phyloP scores from a whole-genome alignment of 345 rosid genomes.

The Barbarea vulgaris region DNA sequence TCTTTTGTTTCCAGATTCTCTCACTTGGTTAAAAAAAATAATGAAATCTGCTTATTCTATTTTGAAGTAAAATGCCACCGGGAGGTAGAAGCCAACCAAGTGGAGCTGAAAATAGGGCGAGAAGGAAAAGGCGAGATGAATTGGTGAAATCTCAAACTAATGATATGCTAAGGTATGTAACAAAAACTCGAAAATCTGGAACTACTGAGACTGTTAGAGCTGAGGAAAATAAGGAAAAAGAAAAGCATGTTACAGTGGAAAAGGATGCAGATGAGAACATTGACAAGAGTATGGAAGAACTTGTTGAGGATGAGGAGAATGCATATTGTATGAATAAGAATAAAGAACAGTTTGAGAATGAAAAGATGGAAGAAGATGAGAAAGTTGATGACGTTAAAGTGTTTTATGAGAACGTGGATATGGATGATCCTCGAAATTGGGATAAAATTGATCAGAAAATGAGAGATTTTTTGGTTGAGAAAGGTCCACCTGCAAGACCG shows the following conservation, averaged over 20 bases:
- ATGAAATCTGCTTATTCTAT: too few species aligned
- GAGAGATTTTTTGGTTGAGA: slow-evolving; percentile 15
- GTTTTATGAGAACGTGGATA: background rate
- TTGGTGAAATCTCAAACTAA: background rate
- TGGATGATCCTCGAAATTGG: slow-evolving; percentile 3
- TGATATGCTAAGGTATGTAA: slow-evolving; percentile 2
- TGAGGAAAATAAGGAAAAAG: background rate
- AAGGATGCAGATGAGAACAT: too few species aligned
- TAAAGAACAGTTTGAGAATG: background rate
- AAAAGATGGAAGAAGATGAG: too few species aligned
- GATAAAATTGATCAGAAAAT: background rate
- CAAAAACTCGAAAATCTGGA: background rate
- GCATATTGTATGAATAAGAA: too few species aligned
- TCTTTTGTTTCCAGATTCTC: too few species aligned
- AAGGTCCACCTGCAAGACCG: background rate
- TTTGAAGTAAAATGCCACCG: background rate
- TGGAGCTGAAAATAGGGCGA: background rate
- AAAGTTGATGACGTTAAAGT: too few species aligned
- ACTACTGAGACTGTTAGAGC: background rate
- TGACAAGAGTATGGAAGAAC: too few species aligned
- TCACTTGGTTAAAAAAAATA: too few species aligned
- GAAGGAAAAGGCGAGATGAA: background rate
- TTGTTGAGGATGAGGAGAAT: too few species aligned
- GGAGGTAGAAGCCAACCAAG: background rate
- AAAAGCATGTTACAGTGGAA: background rate